Evolutionary conservation across 106 monocot species (phyloP).

Genomic region (Acorus gramineus): DNA sequence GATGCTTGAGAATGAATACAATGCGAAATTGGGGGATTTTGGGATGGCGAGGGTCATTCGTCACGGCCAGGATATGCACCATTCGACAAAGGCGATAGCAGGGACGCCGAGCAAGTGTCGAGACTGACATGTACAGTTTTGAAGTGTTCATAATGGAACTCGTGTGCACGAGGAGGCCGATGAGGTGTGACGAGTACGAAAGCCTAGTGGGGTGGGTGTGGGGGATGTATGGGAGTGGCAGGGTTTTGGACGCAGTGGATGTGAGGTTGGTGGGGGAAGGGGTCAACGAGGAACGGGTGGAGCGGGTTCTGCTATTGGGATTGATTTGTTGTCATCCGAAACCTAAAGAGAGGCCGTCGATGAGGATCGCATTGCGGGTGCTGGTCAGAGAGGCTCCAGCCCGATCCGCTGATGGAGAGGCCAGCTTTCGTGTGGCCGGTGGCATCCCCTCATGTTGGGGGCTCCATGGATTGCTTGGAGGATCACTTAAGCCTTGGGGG

Average conservation of each 20-base stretch:
- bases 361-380: no score
- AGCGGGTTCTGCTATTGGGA: no score
- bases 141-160: constrained; percentile 1
- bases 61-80: constrained; percentile 1
- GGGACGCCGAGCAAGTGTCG: constrained; percentile 14
- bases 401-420: no score
- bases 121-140: no score
- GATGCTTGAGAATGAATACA: constrained; percentile 17
- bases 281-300: no score
- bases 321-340: no score
- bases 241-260: constrained; percentile 11
- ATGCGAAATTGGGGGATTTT: constrained; percentile 21
- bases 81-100: constrained; percentile 2
- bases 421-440: no score
- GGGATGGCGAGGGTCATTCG: constrained; percentile 13
- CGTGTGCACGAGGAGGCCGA: constrained; percentile 14
- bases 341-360: no score
- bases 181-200: constrained; percentile 3
- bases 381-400: no score
- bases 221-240: constrained; percentile 8
- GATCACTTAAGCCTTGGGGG: no score
- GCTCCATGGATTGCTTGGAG: no score
- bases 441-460: no score
- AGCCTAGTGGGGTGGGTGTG: constrained; percentile 17
- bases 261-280: not conserved